Conservation (phyloP, 1,284 basidiomycete genomes). For the Malassezia yamatoensis region DNA sequence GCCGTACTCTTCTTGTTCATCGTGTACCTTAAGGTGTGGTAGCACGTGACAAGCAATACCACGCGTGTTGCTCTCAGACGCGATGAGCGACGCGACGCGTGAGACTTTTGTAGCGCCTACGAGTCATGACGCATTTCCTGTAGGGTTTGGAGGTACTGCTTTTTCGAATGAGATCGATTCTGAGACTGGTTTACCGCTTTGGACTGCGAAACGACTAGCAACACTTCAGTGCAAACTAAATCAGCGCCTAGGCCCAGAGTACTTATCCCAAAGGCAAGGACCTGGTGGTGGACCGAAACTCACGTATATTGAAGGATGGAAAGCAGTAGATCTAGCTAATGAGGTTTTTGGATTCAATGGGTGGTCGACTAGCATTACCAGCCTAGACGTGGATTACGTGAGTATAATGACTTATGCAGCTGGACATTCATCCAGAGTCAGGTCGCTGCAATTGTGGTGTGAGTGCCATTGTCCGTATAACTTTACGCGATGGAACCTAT, state of each 20-base stretch:
- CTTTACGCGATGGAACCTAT: constrained; percentile 72
- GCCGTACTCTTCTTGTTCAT: constrained; percentile 60
- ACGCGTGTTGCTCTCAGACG: not conserved
- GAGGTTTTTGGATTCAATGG: constrained; percentile 98
- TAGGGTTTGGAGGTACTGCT: constrained; percentile 4
- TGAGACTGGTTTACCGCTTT: constrained; percentile 11
- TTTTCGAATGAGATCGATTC: constrained; percentile 1
- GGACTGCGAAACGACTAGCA: constrained; percentile 51
- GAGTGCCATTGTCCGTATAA: constrained; percentile 74
- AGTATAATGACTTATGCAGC: constrained; percentile 24
- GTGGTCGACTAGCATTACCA: constrained; percentile 79
- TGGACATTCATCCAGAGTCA: constrained; percentile 53
- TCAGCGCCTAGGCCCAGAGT: constrained; percentile 85
- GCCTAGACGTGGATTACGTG: constrained; percentile 60
- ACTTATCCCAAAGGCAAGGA: constrained; percentile 75
- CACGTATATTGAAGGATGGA: constrained; percentile 95
- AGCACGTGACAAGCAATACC: constrained; percentile 17
- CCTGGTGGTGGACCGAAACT: constrained; percentile 63
- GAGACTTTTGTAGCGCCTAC: not conserved
- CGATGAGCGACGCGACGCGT: not conserved
- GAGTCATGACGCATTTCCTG: constrained; percentile 7
- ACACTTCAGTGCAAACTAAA: constrained; percentile 70
- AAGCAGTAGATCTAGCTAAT: constrained; percentile 63
- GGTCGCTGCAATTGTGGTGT: constrained; percentile 64
- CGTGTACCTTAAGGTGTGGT: constrained; percentile 76